A percentile compares a stretch with the other conserved stretches of the same genome.
Evolutionary conservation across 169 alveolate species (phyloP).

Genomic region (Plasmodium gonderi): DNA sequence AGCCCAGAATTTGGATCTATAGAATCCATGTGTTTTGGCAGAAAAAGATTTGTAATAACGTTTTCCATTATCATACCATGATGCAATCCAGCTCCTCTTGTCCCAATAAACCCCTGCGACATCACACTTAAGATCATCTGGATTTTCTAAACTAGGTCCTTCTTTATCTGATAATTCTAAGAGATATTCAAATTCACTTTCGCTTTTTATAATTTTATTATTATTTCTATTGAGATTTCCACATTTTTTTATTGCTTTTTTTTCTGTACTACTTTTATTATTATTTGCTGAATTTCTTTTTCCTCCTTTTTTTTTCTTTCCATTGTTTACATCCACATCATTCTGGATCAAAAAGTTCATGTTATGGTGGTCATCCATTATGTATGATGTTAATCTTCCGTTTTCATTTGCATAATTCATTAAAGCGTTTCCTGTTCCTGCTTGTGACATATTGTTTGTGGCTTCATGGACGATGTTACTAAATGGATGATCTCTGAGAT

Average conservation of each 20-base stretch:
- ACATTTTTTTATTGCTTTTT: slow-evolving; percentile 32
- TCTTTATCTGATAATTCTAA: slow-evolving; percentile 78
- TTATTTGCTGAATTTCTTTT: slow-evolving; percentile 13
- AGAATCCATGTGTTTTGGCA: slow-evolving; percentile 88
- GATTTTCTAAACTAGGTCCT: slow-evolving; percentile 77
- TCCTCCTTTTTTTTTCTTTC: slow-evolving; percentile 30
- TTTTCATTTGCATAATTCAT: background rate
- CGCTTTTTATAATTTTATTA: slow-evolving; percentile 69
- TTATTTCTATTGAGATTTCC: slow-evolving; percentile 6
- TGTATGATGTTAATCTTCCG: background rate
- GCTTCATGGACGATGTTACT: too few relatives aligned
- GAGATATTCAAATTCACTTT: slow-evolving; percentile 85
- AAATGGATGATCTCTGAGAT: background rate
- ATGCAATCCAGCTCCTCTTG: slow-evolving; percentile 90
- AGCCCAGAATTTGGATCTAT: slow-evolving; percentile 87
- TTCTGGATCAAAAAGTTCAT: background rate
- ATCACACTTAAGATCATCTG: slow-evolving; percentile 84
- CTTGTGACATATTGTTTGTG: too few relatives aligned
- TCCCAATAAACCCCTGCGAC: slow-evolving; percentile 91
- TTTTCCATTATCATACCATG: slow-evolving; percentile 87
- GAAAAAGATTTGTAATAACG: slow-evolving; percentile 86
- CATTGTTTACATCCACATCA: background rate
- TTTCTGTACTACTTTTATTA: slow-evolving; percentile 36
- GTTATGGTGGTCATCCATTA: background rate
- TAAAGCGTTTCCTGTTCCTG: background rate